Conservation (phyloP, 2,329 filamentous ascomycete species). For the Nothomitra cinnamomea region DNA sequence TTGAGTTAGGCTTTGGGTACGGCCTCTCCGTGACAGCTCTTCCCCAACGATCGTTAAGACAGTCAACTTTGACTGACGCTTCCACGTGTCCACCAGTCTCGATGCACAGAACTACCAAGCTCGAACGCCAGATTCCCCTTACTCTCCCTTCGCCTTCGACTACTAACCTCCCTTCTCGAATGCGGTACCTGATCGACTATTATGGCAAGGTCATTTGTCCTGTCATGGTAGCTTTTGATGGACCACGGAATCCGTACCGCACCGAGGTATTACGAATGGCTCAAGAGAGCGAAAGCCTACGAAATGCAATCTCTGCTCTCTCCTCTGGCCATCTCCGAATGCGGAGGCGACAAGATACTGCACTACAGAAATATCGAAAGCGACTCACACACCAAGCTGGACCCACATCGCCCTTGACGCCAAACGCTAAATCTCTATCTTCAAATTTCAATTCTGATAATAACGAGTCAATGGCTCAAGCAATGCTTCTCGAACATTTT, state of each 20-base stretch:
- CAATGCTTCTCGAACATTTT: constrained; percentile 27
- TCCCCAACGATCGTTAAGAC: not conserved
- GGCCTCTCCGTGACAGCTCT: not conserved
- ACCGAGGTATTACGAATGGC: constrained; percentile 68
- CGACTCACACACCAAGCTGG: constrained; percentile 24
- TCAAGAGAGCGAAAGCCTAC: constrained; percentile 61
- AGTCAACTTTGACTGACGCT: not conserved
- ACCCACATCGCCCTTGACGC: constrained; percentile 4
- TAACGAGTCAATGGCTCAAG: not conserved
- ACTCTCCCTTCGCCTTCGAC: constrained; percentile 38
- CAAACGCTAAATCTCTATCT: constrained; percentile 10
- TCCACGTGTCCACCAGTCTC: constrained; percentile 13
- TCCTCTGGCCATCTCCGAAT: constrained; percentile 82
- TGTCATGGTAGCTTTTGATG: constrained; percentile 81
- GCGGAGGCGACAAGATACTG: constrained; percentile 50
- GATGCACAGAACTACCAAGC: constrained; percentile 14
- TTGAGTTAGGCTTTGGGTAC: constrained; percentile 1
- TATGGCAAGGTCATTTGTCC: constrained; percentile 87
- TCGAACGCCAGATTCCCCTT: constrained; percentile 22
- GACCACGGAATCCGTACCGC: constrained; percentile 69
- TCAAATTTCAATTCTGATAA: constrained; percentile 24
- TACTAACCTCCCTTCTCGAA: constrained; percentile 51
- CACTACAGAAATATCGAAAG: constrained; percentile 23
- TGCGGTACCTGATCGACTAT: constrained; percentile 83
- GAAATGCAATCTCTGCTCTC: constrained; percentile 80